Percentiles rank a stretch among this genome's conserved stretches.
These are phyloP conservation scores for Erythrophleum fordii DNA, from an alignment of 306 rosid genomes.

Conservation along the genomic window DNA sequence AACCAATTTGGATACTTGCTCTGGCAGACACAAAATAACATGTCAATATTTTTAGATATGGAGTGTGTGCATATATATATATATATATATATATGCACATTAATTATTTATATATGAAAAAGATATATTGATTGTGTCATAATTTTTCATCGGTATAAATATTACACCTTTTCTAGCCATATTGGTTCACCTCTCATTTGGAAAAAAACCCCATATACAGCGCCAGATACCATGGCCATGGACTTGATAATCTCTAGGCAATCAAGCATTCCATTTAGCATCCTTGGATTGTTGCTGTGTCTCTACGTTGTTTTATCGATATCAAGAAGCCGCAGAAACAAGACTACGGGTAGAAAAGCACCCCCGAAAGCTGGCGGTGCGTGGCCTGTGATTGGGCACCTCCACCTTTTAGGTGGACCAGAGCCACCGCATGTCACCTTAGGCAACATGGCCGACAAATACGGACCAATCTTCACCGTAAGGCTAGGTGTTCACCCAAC, in stretches of 20 bases:
- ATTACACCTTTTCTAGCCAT: background rate
- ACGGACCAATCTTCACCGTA: conserved; percentile 29
- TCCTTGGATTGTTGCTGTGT: background rate
- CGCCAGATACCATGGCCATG: background rate
- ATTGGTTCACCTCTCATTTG: background rate
- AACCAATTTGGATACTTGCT: too few relatives aligned
- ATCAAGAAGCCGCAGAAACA: background rate
- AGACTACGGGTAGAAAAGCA: background rate
- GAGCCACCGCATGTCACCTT: conserved; percentile 10
- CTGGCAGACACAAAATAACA: too few relatives aligned
- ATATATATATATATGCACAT: too few relatives aligned
- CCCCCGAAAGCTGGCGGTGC: conserved; percentile 33
- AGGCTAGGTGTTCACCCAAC: background rate
- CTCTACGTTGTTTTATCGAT: background rate
- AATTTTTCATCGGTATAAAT: too few relatives aligned
- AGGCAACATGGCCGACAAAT: conserved; percentile 27
- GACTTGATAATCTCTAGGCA: background rate
- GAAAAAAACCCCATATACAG: background rate
- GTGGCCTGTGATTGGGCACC: conserved; percentile 48
- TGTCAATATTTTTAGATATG: too few relatives aligned
- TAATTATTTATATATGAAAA: too few relatives aligned
- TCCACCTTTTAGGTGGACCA: conserved; percentile 22
- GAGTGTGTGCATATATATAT: too few relatives aligned
- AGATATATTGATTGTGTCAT: too few relatives aligned
- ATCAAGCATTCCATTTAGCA: background rate